Evolutionary conservation across 352 stramenopile genomes (phyloP).

Genomic region (Pythium aphanidermatum): DNA sequence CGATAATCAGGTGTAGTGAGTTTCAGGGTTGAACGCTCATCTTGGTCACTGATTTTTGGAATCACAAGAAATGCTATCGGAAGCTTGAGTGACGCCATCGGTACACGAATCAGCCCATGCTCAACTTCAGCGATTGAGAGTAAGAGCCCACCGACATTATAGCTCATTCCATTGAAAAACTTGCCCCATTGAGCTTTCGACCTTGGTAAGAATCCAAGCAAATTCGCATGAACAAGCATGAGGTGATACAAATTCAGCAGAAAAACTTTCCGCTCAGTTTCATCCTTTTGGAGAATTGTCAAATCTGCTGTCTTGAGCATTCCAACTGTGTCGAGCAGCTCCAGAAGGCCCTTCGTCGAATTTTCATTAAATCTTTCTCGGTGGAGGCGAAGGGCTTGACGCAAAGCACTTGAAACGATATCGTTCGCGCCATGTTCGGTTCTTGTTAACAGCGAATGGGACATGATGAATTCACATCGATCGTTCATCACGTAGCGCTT

Average conservation of each 20-base stretch:
- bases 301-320: conserved; percentile 29
- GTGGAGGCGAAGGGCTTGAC: conserved; percentile 19
- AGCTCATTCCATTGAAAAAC: conserved; percentile 56
- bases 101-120: conserved; percentile 38
- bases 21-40: conserved; percentile 21
- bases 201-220: conserved; percentile 37
- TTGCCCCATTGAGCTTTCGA: conserved; percentile 44
- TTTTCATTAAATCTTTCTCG: conserved; percentile 7
- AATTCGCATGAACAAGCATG: conserved; percentile 33
- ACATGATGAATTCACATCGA: conserved; percentile 22
- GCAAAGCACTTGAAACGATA: conserved; percentile 11
- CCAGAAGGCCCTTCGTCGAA: conserved; percentile 29
- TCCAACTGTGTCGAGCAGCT: conserved; percentile 29
- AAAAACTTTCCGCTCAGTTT: conserved; percentile 29
- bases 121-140: conserved; percentile 57
- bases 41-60: conserved; percentile 24
- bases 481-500: conserved; percentile 47
- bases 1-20: conserved; percentile 34
- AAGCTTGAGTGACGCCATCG: conserved; percentile 30
- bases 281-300: conserved; percentile 9
- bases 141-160: conserved; percentile 34
- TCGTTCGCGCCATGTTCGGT: conserved; percentile 6
- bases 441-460: neutral
- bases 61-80: conserved; percentile 42
- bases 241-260: conserved; percentile 61